Evolutionary conservation across 2,329 filamentous ascomycete species (phyloP).

Genomic region (Colletotrichum neosansevieriae): DNA sequence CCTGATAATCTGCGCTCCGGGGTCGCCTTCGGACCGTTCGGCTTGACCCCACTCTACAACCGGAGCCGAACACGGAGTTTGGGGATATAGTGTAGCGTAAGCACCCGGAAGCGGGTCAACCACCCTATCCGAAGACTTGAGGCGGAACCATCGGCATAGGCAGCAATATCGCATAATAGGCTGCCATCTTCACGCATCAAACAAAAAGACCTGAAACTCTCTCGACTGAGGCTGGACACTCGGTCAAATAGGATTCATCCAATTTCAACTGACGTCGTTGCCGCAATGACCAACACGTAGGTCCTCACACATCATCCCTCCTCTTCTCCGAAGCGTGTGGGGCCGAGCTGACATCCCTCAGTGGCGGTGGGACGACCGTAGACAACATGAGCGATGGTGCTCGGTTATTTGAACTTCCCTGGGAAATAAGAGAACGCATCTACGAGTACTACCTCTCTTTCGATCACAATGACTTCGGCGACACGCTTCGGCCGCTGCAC

Average conservation of each 20-base stretch:
- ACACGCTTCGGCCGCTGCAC: conserved; percentile 35
- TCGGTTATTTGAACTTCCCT: conserved; percentile 11
- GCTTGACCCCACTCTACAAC: not conserved
- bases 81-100: not conserved
- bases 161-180: conserved; percentile 19
- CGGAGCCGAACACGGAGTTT: conserved; percentile 9
- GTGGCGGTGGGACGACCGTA: not conserved
- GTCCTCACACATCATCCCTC: not conserved
- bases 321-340: not conserved
- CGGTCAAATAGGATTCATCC: not conserved
- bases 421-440: conserved; percentile 34
- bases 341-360: not conserved
- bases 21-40: not conserved
- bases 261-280: not conserved
- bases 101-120: conserved; percentile 28
- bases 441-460: conserved; percentile 35
- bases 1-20: not conserved
- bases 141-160: conserved; percentile 23
- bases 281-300: not conserved
- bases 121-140: conserved; percentile 8
- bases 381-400: not conserved
- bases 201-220: not conserved
- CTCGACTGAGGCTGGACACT: not conserved
- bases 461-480: conserved; percentile 27
- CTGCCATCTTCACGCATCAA: conserved; percentile 24